These are phyloP conservation scores for Ajuga reptans DNA, from an alignment of 305 asterid species.

Conservation along the genomic window DNA sequence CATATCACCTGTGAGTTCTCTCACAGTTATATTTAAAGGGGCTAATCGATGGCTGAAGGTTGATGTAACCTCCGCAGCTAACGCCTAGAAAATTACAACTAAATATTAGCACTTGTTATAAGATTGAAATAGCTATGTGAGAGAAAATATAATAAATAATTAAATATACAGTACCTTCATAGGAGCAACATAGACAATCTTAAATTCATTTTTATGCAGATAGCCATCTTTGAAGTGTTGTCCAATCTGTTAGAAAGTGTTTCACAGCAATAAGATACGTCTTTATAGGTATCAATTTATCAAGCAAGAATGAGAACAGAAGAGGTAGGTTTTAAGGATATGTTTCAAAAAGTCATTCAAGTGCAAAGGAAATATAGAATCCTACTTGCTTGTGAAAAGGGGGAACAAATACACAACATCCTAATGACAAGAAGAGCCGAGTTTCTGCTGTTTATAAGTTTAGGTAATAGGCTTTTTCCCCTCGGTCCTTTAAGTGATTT, in stretches of 20 bases:
- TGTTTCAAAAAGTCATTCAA: not conserved
- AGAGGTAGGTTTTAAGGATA: not conserved
- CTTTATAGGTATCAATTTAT: not conserved
- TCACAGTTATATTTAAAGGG: conserved; percentile 76
- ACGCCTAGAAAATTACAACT: conserved; percentile 47
- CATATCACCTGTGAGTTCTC: conserved; percentile 97
- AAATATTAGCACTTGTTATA: conserved; percentile 20
- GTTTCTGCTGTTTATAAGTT: not conserved
- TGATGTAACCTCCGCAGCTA: conserved; percentile 95
- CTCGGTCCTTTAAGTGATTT: not conserved
- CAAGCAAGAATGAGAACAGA: conserved; percentile 7
- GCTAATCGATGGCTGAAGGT: conserved; percentile 81
- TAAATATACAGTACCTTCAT: conserved; percentile 61
- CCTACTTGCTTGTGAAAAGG: not conserved
- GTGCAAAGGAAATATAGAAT: not conserved
- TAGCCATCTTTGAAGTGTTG: conserved; percentile 92
- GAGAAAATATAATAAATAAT: not conserved
- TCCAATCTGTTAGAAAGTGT: conserved; percentile 47
- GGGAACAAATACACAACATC: conserved; percentile 1
- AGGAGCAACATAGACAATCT: conserved; percentile 97
- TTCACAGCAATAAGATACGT: conserved; percentile 6
- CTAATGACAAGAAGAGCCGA: not conserved
- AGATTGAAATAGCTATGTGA: not conserved
- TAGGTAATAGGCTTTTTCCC: not conserved
- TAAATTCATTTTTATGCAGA: conserved; percentile 92